A percentile compares a stretch with the other conserved stretches of the same genome.
These are phyloP conservation scores for Cetradonia linearis DNA, from an alignment of 495 filamentous ascomycete species.

Conservation along the genomic window DNA sequence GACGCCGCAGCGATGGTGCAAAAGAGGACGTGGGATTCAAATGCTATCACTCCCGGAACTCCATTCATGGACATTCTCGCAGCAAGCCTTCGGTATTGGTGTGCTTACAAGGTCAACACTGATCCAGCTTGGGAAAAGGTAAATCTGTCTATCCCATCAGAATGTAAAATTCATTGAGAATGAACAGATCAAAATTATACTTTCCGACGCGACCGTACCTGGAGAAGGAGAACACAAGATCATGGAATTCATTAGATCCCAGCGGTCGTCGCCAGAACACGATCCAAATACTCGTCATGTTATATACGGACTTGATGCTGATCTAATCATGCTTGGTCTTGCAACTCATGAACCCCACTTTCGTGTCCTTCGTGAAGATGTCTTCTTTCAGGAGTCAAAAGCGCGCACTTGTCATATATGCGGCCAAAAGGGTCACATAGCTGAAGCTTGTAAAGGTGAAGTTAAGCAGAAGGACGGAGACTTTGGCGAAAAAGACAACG, in stretches of 20 bases:
- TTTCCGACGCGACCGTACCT: conserved; percentile 94
- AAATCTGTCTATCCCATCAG: conserved; percentile 9
- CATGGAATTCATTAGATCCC: conserved; percentile 95
- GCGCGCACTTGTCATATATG: conserved; percentile 73
- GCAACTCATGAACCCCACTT: conserved; percentile 97
- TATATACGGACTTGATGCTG: conserved; percentile 91
- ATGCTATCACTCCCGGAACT: conserved; percentile 94
- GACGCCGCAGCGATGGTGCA: conserved; percentile 52
- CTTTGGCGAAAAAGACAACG: conserved; percentile 71
- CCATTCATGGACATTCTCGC: conserved; percentile 98
- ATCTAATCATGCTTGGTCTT: conserved; percentile 97
- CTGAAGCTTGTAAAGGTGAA: conserved; percentile 69
- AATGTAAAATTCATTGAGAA: conserved; percentile 23
- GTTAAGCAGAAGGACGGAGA: conserved; percentile 77
- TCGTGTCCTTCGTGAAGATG: conserved; percentile 91
- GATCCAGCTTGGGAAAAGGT: conserved; percentile 92
- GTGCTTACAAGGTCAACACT: conserved; percentile 90
- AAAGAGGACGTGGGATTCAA: conserved; percentile 95
- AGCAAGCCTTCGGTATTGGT: conserved; percentile 87
- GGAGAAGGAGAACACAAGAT: conserved; percentile 99
- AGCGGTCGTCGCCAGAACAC: conserved; percentile 79
- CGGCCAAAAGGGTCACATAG: conserved; percentile 82
- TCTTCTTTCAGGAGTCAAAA: conserved; percentile 82
- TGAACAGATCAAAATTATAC: conserved; percentile 75
- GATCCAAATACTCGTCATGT: conserved; percentile 96